Percentiles rank a stretch among this genome's conserved stretches.
These are phyloP conservation scores for Colletotrichum kahawae DNA, from an alignment of 2,329 filamentous ascomycete genomes.

Conservation along the genomic window DNA sequence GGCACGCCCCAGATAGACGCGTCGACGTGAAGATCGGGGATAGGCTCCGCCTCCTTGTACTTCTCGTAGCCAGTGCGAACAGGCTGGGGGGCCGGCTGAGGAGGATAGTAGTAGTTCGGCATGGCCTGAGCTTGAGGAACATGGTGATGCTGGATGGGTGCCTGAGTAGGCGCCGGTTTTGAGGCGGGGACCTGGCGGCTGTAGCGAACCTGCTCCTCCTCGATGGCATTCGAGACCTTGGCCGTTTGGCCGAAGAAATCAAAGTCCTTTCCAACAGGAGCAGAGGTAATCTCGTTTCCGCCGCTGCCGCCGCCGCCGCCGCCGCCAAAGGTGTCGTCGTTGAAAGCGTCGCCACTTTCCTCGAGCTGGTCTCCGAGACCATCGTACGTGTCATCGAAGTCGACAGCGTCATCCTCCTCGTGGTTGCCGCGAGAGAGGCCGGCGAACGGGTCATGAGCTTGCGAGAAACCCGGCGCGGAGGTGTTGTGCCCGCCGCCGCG, in stretches of 20 bases:
- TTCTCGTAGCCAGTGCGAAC: conserved; percentile 87
- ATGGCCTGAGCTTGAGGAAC: conserved; percentile 9
- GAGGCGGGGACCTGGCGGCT: conserved; percentile 72
- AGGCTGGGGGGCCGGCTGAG: conserved; percentile 50
- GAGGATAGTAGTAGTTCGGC: conserved; percentile 35
- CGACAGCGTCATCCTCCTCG: conserved; percentile 62
- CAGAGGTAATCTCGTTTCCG: conserved; percentile 41
- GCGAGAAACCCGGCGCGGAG: conserved; percentile 80
- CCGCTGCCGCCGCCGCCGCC: conserved; percentile 43
- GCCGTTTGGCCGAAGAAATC: conserved; percentile 96
- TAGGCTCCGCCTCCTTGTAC: conserved; percentile 78
- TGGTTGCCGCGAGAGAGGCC: conserved; percentile 72
- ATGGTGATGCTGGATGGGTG: conserved; percentile 29
- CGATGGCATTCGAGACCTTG: conserved; percentile 82
- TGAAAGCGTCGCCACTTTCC: conserved; percentile 92
- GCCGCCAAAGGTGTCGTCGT: conserved; percentile 89
- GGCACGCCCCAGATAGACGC: conserved; percentile 90
- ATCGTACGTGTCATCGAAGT: conserved; percentile 98
- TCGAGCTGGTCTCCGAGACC: conserved; percentile 89
- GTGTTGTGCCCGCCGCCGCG: conserved; percentile 60
- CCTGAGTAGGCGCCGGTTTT: conserved; percentile 36
- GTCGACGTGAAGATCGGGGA: conserved; percentile 90
- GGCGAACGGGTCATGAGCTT: conserved; percentile 85
- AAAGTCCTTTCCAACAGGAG: conserved; percentile 85
- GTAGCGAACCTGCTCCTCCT: conserved; percentile 89